Base-by-base conservation (phyloP, 2,329 filamentous ascomycete genomes). In the Diaporthe citri region DNA sequence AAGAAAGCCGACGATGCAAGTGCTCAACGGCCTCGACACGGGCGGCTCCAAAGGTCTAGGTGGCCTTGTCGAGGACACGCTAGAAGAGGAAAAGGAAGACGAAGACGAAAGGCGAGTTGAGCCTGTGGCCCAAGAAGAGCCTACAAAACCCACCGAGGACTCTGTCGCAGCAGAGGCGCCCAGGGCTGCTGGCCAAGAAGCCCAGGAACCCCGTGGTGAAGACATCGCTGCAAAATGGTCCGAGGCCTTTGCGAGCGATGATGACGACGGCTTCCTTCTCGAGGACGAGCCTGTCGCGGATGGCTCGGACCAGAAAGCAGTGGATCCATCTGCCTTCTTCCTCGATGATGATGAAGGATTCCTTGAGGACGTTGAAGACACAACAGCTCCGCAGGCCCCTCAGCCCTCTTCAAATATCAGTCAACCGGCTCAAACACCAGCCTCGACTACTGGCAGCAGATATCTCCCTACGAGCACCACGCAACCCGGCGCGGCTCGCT, bases 301-400 rank as follows among this genome's bases (percentile, higher is more conserved):
- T 22, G 66, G 41, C 25, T 66, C 76, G 8, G 85, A 85, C 46
- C 76, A 80, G 5, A 86, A 87, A 56, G 88, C 87, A 71, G 80
- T 94, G 25, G 92, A 94, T 78, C 88, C 91, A 0, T 86, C 90
- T 36, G 88, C 89, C 1, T 92, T 96, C 78, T 92, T 96, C 77
- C 91, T 94, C 60, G 96, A 96, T 78, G 96, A 98, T 81, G 94
- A 94, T 77, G 94, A 96, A 80, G 95, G 95, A 0, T 93, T 98
- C 76, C 86, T 98, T 13, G 93, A 97, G 9, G 95, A 96, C 74
- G 87, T 89, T 5, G 87, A 86, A 15, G 84, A 88, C 28, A 81
- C 87, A 74, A 79, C 76, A 75, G 80, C 77, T 76, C 70, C 76
- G 4, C 79, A 77, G 57, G 77, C 81, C 52, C 74, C 78, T 22